Conservation (phyloP, 345 rosid species). For the Limnanthes douglasii region DNA sequence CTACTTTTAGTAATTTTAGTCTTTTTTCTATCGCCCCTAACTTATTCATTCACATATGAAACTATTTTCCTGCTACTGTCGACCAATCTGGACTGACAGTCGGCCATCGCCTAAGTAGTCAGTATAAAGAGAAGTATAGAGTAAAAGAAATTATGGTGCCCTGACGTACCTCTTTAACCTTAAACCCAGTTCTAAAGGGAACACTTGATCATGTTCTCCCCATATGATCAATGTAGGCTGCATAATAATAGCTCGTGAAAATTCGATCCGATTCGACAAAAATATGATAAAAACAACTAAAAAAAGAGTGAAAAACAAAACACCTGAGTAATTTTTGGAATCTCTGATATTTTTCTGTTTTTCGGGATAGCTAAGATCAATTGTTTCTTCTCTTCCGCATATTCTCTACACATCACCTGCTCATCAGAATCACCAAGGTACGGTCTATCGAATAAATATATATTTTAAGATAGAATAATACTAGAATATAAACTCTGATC, state of each 20-base stretch:
- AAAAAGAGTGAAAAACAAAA: neutral
- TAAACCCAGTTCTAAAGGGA: constrained; percentile 48
- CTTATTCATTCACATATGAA: no score
- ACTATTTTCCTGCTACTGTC: no score
- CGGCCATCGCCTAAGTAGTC: no score
- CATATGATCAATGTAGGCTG: constrained; percentile 63
- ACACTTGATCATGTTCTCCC: constrained; percentile 71
- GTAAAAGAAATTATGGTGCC: no score
- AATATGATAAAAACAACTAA: neutral
- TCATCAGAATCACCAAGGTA: neutral
- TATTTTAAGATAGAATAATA: neutral
- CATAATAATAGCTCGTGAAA: no score
- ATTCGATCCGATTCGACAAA: no score
- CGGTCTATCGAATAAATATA: neutral
- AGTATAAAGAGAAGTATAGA: no score
- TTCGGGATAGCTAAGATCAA: constrained; percentile 38
- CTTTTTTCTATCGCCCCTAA: no score
- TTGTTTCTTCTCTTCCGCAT: constrained; percentile 34
- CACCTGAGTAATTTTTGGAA: constrained; percentile 47
- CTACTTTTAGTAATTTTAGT: no score
- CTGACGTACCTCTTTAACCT: constrained; percentile 47
- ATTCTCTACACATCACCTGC: constrained; percentile 38
- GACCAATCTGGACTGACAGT: no score
- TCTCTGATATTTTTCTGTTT: constrained; percentile 28
- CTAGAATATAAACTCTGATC: neutral